phyloP scores from a whole-genome alignment of 108 stramenopile species.

The Aurantiochytrium sp. region DNA sequence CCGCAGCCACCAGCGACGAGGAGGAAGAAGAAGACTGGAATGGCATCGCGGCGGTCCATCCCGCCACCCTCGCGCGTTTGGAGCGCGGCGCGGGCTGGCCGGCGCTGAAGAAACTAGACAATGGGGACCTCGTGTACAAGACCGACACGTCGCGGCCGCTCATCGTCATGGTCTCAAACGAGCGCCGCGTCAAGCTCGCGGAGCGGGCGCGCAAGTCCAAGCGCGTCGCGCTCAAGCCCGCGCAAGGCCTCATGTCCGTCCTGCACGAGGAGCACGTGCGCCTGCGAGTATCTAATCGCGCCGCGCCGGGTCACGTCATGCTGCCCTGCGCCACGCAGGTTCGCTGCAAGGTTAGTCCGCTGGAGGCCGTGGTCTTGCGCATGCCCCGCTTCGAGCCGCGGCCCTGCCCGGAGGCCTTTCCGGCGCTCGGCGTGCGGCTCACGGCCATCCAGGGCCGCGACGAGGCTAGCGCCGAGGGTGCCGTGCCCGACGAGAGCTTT shows the following conservation, averaged over 20 bases:
- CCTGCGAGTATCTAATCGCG: neutral
- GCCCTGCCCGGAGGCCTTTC: conserved; percentile 17
- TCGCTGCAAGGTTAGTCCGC: neutral
- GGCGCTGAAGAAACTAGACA: neutral
- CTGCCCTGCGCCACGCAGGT: neutral
- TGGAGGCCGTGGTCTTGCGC: neutral
- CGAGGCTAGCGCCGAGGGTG: neutral
- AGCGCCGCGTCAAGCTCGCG: neutral
- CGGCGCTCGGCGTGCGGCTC: neutral
- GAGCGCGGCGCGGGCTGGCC: neutral
- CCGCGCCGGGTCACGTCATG: neutral
- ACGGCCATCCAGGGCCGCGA: neutral
- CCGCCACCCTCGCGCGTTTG: neutral
- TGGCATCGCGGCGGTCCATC: neutral
- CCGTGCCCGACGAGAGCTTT: neutral
- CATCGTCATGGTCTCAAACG: conserved; percentile 16
- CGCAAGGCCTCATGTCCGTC: neutral
- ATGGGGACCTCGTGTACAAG: neutral
- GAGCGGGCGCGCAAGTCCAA: conserved; percentile 7
- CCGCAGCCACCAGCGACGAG: no score
- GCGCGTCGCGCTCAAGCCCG: neutral
- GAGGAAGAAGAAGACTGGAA: neutral
- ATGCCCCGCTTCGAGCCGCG: neutral
- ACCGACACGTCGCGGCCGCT: neutral
- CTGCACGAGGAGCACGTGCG: neutral